Conservation (phyloP, 2,329 filamentous ascomycete species). For the Arachnomyces sp. region DNA sequence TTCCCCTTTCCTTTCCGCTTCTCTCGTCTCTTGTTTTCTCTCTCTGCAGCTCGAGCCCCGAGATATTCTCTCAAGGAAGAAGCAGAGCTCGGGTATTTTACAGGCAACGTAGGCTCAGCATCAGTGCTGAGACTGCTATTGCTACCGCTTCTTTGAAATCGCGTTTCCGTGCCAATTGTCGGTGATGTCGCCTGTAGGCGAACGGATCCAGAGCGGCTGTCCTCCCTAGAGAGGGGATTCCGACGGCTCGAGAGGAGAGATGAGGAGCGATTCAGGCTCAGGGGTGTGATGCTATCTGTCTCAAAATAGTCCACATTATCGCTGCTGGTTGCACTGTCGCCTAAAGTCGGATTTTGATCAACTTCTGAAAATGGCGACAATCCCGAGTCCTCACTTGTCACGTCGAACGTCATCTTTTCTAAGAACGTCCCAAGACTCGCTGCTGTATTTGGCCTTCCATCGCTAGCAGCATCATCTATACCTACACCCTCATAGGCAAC, state of each 20-base stretch:
- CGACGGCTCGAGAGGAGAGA: background rate
- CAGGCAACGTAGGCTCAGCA: conserved; percentile 26
- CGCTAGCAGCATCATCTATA: conserved; percentile 26
- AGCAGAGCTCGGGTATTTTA: conserved; percentile 23
- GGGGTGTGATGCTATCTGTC: background rate
- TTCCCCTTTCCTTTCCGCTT: conserved; percentile 6
- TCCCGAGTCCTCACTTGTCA: conserved; percentile 18
- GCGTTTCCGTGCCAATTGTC: background rate
- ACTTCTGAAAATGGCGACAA: conserved; percentile 3
- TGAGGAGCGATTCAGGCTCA: background rate
- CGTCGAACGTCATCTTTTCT: conserved; percentile 29
- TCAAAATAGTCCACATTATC: too few species aligned
- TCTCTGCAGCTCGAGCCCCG: conserved; percentile 19
- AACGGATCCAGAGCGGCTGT: background rate
- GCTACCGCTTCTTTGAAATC: conserved; percentile 5
- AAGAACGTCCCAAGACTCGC: conserved; percentile 31
- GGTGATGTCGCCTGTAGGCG: background rate
- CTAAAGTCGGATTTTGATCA: background rate
- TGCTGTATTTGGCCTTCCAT: conserved; percentile 31
- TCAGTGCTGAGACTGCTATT: conserved; percentile 29
- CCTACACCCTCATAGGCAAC: background rate
- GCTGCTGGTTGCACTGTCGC: background rate
- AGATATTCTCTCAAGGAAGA: conserved; percentile 31
- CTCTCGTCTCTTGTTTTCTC: conserved; percentile 23
- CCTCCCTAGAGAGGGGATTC: background rate